These are phyloP conservation scores for Castanea sativa DNA, from an alignment of 306 rosid genomes.

Conservation along the genomic window DNA sequence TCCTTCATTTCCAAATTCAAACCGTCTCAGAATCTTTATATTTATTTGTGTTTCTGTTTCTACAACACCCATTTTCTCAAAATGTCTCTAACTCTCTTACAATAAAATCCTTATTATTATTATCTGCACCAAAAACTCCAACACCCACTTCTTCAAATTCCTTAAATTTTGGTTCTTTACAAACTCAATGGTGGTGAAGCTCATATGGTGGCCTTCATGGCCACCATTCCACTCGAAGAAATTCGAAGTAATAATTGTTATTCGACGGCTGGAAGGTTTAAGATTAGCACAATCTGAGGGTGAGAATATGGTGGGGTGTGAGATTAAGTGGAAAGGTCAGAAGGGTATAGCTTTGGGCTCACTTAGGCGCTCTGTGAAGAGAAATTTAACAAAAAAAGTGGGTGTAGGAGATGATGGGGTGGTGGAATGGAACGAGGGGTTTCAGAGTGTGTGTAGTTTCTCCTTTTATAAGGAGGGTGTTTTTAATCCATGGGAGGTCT, in stretches of 20 bases:
- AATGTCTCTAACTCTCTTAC: not conserved
- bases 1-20: not conserved
- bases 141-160: not conserved
- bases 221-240: constrained; percentile 61
- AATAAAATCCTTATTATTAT: not conserved
- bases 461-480: constrained; percentile 70
- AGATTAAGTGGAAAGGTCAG: constrained; percentile 87
- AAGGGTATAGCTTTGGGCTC: constrained; percentile 55
- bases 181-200: constrained; percentile 67
- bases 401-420: constrained; percentile 30
- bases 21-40: not conserved
- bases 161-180: not conserved
- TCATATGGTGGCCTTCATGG: constrained; percentile 98
- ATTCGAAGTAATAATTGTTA: constrained; percentile 50
- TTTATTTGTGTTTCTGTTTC: not conserved
- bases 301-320: constrained; percentile 22
- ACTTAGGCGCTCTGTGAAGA: constrained; percentile 53
- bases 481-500: constrained; percentile 97
- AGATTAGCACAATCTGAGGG: constrained; percentile 37
- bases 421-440: constrained; percentile 69
- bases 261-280: constrained; percentile 46
- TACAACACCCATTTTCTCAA: not conserved
- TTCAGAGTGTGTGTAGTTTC: constrained; percentile 51
- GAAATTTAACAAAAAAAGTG: constrained; percentile 61
- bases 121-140: not conserved